Base-by-base conservation (phyloP, 306 rosid genomes). In the Cicer arietinum region DNA sequence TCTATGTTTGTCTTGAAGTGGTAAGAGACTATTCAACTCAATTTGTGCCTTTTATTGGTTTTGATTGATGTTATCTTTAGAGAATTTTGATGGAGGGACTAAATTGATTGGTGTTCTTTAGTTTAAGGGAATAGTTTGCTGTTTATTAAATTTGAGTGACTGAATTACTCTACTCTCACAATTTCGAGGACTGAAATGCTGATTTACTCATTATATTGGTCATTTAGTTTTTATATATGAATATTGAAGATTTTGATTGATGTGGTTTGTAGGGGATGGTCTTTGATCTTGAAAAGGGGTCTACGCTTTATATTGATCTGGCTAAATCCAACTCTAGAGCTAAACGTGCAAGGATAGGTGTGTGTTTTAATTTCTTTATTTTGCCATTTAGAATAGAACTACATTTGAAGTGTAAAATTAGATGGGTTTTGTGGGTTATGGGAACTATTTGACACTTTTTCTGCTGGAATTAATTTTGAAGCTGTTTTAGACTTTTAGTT, bases 291-390 rank as follows among this genome's bases (percentile, higher is more conserved):
- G 96, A 94, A 80, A 89, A 88, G 85, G 95, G 88, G 46, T 92
- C 99, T 20, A 87, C 90, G 8, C 83, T 94, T 6, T 94, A 89
- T 73, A 84, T 94, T 81, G 95, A 94, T 86, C 83, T 94, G 41
- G 99, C 99, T 13, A 94, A 92, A 83, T 90, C 99, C 54, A 94
- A 92, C 81, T 94, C 99, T 73, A 86, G 96, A 81, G 81, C 99
- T 45, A 92, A 92, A 85, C 93, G 99, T 35, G 69, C 86, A 35
- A 90, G 99, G 82, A 47, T 89, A 66, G 85, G 85, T 81, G 14
- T 65, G 54, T 71, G 51, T 53, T 45, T 76, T 63, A 7, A 42
- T 65, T 64, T 13, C 8, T n/a, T 76, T 41, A 48, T 48, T 47
- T 47, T 51, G 13, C 56, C 46, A 52, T 76, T 52, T 9, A 1